Conservation (phyloP, 2,329 filamentous ascomycete genomes). For the Penicillium sp. region DNA sequence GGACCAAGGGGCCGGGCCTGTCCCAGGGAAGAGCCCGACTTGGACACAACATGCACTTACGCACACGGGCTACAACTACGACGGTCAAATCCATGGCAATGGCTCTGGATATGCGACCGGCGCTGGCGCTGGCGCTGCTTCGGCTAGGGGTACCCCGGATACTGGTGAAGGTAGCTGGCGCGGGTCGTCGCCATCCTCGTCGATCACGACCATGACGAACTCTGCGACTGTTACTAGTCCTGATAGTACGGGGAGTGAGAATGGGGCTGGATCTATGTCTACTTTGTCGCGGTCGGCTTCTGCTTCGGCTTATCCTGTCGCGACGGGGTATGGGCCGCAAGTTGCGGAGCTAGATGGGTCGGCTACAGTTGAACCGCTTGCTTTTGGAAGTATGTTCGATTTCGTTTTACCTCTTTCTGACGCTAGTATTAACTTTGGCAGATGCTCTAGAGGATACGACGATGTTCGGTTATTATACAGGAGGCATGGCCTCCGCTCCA, state of each 20-base stretch:
- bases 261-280: neutral
- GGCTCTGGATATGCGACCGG: neutral
- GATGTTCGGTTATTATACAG: neutral
- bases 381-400: slow-evolving; percentile 4
- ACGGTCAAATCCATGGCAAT: neutral
- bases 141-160: neutral
- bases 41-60: neutral
- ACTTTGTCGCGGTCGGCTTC: neutral
- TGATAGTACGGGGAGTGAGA: slow-evolving; percentile 19
- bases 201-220: slow-evolving; percentile 12
- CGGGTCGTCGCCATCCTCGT: slow-evolving; percentile 17
- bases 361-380: neutral
- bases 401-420: neutral
- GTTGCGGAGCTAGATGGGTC: slow-evolving; percentile 8
- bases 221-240: slow-evolving; percentile 17
- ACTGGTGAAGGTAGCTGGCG: slow-evolving; percentile 12
- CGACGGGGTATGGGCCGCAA: slow-evolving; percentile 7
- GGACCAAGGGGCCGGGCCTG: neutral
- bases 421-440: neutral
- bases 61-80: neutral
- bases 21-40: neutral
- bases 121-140: neutral
- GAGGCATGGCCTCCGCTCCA: neutral
- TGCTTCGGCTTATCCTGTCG: slow-evolving; percentile 6
- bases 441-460: neutral